Evolutionary conservation across 139 green algal species (phyloP).

Genomic region (Limnomonas spitsbergensis): DNA sequence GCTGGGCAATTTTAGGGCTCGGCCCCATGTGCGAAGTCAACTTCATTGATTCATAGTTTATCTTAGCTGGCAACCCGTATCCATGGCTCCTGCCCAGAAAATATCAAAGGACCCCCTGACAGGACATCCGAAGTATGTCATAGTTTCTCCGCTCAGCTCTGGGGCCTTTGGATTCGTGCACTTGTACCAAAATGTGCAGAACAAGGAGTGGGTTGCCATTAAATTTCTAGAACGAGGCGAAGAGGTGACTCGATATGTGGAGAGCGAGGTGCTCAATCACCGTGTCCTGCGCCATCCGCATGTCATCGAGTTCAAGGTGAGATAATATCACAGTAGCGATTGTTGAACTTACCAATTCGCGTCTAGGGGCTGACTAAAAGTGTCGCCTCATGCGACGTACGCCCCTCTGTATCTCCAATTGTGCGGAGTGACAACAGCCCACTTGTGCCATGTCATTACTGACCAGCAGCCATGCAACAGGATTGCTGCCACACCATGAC

Average conservation of each 20-base stretch:
- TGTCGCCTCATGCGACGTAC: too few species aligned
- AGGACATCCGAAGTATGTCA: constrained; percentile 3
- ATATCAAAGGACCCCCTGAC: neutral
- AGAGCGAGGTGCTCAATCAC: constrained; percentile 94
- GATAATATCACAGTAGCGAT: neutral
- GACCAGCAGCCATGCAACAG: too few species aligned
- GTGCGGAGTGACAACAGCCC: too few species aligned
- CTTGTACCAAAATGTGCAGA: constrained; percentile 29
- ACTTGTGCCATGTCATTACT: too few species aligned
- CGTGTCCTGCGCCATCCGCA: constrained; percentile 87
- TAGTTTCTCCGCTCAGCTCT: neutral
- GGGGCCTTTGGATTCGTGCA: constrained; percentile 17
- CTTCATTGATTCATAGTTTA: neutral
- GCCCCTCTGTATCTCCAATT: too few species aligned
- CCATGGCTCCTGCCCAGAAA: neutral
- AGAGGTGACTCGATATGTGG: constrained; percentile 88
- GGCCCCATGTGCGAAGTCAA: too few species aligned
- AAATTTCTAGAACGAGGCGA: constrained; percentile 65
- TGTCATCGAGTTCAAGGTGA: constrained; percentile 90
- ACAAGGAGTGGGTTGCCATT: constrained; percentile 66
- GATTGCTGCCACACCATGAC: too few species aligned
- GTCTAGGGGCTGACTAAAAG: neutral
- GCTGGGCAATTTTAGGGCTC: neutral
- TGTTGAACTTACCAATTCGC: neutral
- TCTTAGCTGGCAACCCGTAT: neutral